These are phyloP conservation scores for Suhomyces faveliae DNA, from an alignment of 805 yeast genomes.

Conservation along the genomic window DNA sequence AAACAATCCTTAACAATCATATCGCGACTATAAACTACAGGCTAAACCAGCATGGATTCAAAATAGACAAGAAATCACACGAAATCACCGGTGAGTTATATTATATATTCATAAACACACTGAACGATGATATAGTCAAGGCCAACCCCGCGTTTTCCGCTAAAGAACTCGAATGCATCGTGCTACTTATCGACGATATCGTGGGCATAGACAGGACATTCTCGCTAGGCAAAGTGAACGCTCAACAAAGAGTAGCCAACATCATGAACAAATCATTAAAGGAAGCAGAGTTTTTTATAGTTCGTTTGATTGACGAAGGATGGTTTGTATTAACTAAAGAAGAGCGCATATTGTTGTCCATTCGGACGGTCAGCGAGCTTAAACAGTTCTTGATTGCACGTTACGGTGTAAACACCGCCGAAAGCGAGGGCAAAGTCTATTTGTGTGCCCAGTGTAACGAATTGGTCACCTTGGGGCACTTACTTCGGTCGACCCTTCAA, in stretches of 20 bases:
- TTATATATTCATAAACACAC: conserved; percentile 43
- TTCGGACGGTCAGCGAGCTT: conserved; percentile 48
- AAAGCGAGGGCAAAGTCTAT: conserved; percentile 36
- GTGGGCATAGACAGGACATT: conserved; percentile 40
- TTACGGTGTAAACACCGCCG: conserved; percentile 30
- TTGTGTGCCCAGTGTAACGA: conserved; percentile 52
- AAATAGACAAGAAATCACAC: conserved; percentile 39
- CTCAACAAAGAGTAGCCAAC: conserved; percentile 29
- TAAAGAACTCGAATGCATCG: conserved; percentile 42
- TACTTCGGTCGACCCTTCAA: conserved; percentile 22
- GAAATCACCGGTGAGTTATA: conserved; percentile 31
- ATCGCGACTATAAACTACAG: conserved; percentile 30
- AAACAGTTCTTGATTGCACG: conserved; percentile 42
- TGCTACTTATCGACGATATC: conserved; percentile 46
- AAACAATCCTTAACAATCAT: conserved; percentile 13
- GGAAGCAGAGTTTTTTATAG: conserved; percentile 42
- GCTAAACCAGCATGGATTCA: conserved; percentile 40
- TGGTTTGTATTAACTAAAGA: conserved; percentile 45
- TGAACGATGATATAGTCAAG: conserved; percentile 42
- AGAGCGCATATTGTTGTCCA: conserved; percentile 37
- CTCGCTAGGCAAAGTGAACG: conserved; percentile 34
- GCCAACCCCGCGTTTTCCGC: conserved; percentile 32
- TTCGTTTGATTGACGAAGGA: conserved; percentile 46
- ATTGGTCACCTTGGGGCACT: conserved; percentile 53
- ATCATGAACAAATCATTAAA: conserved; percentile 25